A percentile compares a stretch with the other conserved stretches of the same genome.
These are phyloP conservation scores for Heimioporus punctisporus DNA, from an alignment of 1,284 basidiomycete species.

Conservation along the genomic window DNA sequence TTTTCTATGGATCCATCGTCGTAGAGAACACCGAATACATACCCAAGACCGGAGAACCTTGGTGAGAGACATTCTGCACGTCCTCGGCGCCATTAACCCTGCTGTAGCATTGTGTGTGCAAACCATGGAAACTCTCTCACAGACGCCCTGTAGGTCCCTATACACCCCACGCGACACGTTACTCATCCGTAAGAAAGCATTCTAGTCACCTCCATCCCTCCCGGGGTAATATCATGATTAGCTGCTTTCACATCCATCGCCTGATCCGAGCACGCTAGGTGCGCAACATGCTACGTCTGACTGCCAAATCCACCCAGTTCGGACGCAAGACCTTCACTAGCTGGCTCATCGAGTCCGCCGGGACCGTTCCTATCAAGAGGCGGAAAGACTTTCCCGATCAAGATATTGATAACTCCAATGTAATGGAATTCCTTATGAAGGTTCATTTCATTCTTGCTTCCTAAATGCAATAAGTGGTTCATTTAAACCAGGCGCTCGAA, in stretches of 20 bases:
- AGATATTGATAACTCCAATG: slow-evolving; percentile 63
- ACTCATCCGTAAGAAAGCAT: slow-evolving; percentile 43
- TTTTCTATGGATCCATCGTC: slow-evolving; percentile 89
- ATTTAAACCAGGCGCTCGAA: slow-evolving; percentile 62
- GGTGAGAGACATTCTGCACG: slow-evolving; percentile 43
- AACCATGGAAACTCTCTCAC: slow-evolving; percentile 88
- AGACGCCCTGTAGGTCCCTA: slow-evolving; percentile 72
- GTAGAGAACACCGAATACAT: slow-evolving; percentile 77
- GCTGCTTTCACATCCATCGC: background rate
- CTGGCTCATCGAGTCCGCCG: slow-evolving; percentile 87
- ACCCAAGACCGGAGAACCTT: slow-evolving; percentile 71
- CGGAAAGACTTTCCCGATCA: slow-evolving; percentile 65
- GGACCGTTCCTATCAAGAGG: slow-evolving; percentile 80
- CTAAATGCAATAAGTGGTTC: background rate
- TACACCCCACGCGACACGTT: slow-evolving; percentile 2
- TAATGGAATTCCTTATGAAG: slow-evolving; percentile 70
- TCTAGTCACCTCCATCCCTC: slow-evolving; percentile 70
- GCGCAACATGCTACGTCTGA: slow-evolving; percentile 80
- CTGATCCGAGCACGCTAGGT: slow-evolving; percentile 31
- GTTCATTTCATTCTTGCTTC: slow-evolving; percentile 33
- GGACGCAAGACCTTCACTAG: slow-evolving; percentile 81
- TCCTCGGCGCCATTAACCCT: background rate
- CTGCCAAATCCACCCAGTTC: slow-evolving; percentile 86
- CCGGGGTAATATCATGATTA: slow-evolving; percentile 46
- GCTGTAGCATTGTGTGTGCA: slow-evolving; percentile 63